Percentiles rank a stretch among this genome's conserved stretches.
phyloP scores from a whole-genome alignment of 306 rosid species.

The Vigna mungo region DNA sequence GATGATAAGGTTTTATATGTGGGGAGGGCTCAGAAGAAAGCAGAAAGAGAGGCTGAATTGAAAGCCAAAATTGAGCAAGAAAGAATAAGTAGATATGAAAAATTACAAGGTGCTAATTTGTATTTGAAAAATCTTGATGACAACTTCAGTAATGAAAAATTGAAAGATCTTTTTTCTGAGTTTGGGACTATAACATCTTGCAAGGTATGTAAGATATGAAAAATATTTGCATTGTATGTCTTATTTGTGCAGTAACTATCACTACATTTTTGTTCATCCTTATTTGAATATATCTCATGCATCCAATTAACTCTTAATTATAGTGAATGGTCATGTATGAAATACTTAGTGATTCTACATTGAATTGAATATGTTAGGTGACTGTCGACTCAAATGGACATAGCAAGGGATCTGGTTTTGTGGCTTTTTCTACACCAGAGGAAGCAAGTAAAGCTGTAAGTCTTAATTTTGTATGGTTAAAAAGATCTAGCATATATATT shows the following conservation, averaged over 20 bases:
- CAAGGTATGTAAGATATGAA: conserved; percentile 58
- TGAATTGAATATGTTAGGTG: conserved; percentile 37
- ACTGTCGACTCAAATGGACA: conserved; percentile 38
- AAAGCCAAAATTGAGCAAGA: conserved; percentile 79
- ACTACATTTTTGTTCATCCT: too few species aligned
- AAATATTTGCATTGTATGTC: neutral
- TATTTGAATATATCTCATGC: too few species aligned
- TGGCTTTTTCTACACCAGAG: conserved; percentile 17
- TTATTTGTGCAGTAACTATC: neutral
- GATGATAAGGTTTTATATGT: conserved; percentile 72
- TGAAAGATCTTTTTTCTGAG: conserved; percentile 81
- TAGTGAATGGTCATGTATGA: too few species aligned
- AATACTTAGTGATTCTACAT: neutral
- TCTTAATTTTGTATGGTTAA: neutral
- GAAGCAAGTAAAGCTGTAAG: conserved; percentile 35
- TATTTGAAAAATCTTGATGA: conserved; percentile 90
- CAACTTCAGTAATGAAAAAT: conserved; percentile 67
- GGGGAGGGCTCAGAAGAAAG: conserved; percentile 84
- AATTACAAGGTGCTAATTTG: conserved; percentile 82
- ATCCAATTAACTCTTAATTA: too few species aligned
- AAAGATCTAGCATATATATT: neutral
- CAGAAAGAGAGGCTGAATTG: conserved; percentile 78
- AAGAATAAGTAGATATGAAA: conserved; percentile 73
- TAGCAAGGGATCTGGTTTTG: conserved; percentile 34
- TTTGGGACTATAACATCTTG: conserved; percentile 84